Evolutionary conservation across 768 basidiomycete species (phyloP).

Genomic region (Myochromella boudieri): DNA sequence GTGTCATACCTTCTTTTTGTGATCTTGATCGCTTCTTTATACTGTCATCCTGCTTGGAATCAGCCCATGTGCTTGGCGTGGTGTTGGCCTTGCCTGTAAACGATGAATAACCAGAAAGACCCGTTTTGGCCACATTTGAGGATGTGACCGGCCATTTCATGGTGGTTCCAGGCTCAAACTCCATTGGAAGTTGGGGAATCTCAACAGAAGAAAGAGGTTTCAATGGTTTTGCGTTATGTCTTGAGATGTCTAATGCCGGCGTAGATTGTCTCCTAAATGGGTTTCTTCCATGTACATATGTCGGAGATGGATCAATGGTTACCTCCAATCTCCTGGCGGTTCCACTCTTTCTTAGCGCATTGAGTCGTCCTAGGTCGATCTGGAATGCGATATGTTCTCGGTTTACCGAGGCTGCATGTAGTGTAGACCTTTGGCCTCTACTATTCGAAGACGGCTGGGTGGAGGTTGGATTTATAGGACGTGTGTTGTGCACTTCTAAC

Average conservation of each 20-base stretch:
- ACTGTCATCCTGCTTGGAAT: neutral
- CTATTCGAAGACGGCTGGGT: neutral
- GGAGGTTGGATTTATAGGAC: neutral
- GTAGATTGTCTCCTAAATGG: conserved; percentile 18
- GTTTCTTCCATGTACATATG: conserved; percentile 14
- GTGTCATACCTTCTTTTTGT: neutral
- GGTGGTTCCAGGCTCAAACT: conserved; percentile 10
- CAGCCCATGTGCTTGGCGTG: conserved; percentile 1
- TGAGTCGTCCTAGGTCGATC: conserved; percentile 11
- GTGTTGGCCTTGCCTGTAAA: neutral
- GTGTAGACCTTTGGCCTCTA: neutral
- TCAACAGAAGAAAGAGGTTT: conserved; percentile 27
- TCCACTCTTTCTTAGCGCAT: conserved; percentile 13
- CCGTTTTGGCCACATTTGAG: too few relatives aligned
- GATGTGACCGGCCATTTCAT: too few relatives aligned
- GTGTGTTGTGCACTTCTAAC: conserved; percentile 18
- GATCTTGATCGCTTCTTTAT: neutral
- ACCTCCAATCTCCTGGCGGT: conserved; percentile 7
- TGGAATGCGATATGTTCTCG: conserved; percentile 12
- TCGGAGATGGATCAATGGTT: neutral
- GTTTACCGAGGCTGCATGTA: conserved; percentile 5
- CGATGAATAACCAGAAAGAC: too few relatives aligned
- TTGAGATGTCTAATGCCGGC: conserved; percentile 3
- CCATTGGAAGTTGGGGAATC: conserved; percentile 21
- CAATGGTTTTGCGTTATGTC: conserved; percentile 14